phyloP scores from a whole-genome alignment of 2,329 filamentous ascomycete genomes.

The Alternaria sp. region DNA sequence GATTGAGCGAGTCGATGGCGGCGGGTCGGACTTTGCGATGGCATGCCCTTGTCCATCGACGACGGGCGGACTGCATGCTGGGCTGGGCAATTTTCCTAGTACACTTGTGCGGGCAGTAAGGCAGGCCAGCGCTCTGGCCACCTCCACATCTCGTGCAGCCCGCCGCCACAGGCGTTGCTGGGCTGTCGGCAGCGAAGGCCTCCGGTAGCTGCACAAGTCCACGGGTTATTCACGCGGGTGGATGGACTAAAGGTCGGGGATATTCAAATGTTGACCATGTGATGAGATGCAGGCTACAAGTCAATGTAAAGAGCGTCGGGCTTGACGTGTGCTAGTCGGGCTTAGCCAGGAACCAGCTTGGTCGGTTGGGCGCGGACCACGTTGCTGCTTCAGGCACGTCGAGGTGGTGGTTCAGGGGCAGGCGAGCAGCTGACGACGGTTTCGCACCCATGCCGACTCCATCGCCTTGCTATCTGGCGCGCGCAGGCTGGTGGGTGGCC shows the following conservation, averaged over 20 bases:
- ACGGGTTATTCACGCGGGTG: not conserved
- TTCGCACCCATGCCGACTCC: slow-evolving; percentile 3
- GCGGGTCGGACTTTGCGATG: not conserved
- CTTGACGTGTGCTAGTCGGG: slow-evolving; percentile 5
- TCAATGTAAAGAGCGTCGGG: not conserved
- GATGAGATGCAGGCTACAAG: not conserved
- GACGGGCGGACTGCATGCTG: not conserved
- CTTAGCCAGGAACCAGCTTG: slow-evolving; percentile 18
- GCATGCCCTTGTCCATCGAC: not conserved
- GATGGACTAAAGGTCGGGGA: not conserved
- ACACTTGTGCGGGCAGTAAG: not conserved
- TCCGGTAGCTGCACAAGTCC: not conserved
- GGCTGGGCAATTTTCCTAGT: not conserved
- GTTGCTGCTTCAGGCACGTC: slow-evolving; percentile 6
- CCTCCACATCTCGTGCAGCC: not conserved
- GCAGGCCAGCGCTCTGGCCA: not conserved
- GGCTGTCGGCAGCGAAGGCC: not conserved
- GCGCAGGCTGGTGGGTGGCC: not conserved
- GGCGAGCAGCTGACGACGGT: slow-evolving; percentile 19
- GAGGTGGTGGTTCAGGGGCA: slow-evolving; percentile 12
- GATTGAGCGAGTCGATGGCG: not conserved
- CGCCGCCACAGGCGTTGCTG: not conserved
- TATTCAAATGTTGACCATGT: not conserved
- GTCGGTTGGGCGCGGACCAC: slow-evolving; percentile 10
- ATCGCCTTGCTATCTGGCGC: not conserved